Base-by-base conservation (phyloP, 768 basidiomycete genomes). In the Suillus lakei region DNA sequence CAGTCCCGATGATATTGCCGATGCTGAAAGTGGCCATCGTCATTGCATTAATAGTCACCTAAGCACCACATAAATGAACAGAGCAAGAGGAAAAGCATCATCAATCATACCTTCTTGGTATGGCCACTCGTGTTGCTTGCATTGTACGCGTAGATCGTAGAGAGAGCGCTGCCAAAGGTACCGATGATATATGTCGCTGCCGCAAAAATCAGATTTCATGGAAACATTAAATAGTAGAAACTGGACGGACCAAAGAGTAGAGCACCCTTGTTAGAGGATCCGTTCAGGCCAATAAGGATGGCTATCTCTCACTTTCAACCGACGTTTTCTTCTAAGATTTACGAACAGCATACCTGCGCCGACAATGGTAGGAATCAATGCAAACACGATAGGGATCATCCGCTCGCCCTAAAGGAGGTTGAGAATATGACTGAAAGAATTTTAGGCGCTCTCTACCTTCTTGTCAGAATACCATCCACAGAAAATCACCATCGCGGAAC, bases 381-480 rank as follows among this genome's bases (percentile, higher is more conserved):
- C 84, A 67, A 88, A 80, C 15, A 88, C 76, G 41, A 90, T 86
- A 0, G 89, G 88, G 4, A 83, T 65, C 88, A 88, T 88, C 5
- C 88, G 81, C 66, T 88, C 87, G 43, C 80, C 81, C 87, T 85
- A 46, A 23, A 61, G 15, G n/a, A 26, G 36, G 21, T 16, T 21
- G 23, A 38, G 59, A 13, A 30, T 4, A 63, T 12, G n/a, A 32
- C 54, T 43, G 54, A 59, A 13, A 28, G 50, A 34, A 55, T 30
- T 44, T 18, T 44, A 54, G 26, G 26, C n/a, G n/a, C 12, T 12
- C 38, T 59, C 9, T 60, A 85, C 88, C 83, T 84, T 88, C 73
- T 77, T 85, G 69, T 90, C 89, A 0, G 89, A 88, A 71, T 87
- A 88, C 83, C 86, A 90, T 4, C 88, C 88, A 66, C 86, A 88